These are phyloP conservation scores for Metrosideros polymorpha DNA, from an alignment of 441 rosid species.

Conservation along the genomic window DNA sequence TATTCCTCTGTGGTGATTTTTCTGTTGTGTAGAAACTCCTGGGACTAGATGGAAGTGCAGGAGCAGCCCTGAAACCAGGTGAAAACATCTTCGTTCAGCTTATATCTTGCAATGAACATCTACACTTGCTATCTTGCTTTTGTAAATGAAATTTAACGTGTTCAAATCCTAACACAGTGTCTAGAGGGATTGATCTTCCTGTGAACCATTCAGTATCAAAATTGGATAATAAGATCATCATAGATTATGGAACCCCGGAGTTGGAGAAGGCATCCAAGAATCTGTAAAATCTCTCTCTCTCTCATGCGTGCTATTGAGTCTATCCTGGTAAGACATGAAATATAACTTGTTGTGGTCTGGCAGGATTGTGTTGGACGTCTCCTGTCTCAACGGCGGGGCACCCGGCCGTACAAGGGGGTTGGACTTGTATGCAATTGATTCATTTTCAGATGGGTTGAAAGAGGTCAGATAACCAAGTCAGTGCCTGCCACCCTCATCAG, in stretches of 20 bases:
- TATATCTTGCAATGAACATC: neutral
- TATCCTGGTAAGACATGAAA: neutral
- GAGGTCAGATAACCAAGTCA: constrained; percentile 17
- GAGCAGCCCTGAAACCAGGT: constrained; percentile 41
- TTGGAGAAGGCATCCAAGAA: constrained; percentile 37
- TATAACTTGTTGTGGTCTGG: neutral
- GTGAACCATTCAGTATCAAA: constrained; percentile 41
- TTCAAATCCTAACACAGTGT: constrained; percentile 31
- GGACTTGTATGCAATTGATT: constrained; percentile 28
- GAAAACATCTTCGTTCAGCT: constrained; percentile 1
- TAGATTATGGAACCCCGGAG: constrained; percentile 28
- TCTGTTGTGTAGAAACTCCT: constrained; percentile 39
- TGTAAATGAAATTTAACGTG: neutral
- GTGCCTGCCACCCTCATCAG: neutral
- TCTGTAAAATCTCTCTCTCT: constrained; percentile 26
- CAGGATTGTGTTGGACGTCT: constrained; percentile 74
- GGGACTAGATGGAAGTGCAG: constrained; percentile 44
- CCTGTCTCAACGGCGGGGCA: constrained; percentile 66
- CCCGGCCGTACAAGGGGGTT: constrained; percentile 90
- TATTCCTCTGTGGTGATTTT: neutral
- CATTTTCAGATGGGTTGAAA: constrained; percentile 37
- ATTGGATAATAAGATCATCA: constrained; percentile 37
- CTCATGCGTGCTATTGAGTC: neutral
- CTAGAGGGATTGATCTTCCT: constrained; percentile 52
- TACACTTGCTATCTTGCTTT: neutral